A percentile compares a stretch with the other conserved stretches of the same genome.
Evolutionary conservation across 257 asterid genomes (phyloP).

Genomic region (Solanum sparsipilum): DNA sequence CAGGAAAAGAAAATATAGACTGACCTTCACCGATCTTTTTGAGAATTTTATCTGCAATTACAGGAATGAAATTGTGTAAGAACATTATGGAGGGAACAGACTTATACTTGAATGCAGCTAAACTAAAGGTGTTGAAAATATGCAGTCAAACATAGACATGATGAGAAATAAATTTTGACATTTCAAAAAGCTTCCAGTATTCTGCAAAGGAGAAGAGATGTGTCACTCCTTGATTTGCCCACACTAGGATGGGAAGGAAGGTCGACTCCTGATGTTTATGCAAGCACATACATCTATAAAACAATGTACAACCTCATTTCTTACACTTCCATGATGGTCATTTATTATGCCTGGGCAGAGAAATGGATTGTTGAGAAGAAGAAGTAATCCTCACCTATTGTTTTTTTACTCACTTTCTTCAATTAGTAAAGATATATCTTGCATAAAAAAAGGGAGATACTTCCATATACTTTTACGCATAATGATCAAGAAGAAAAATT

Average conservation of each 20-base stretch:
- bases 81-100: background rate
- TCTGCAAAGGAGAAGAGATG: background rate
- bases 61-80: conserved; percentile 5
- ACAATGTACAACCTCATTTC: background rate
- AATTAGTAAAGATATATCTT: background rate
- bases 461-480: background rate
- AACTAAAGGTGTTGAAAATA: background rate
- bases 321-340: background rate
- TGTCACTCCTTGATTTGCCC: background rate
- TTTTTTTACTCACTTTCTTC: background rate
- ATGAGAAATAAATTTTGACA: background rate
- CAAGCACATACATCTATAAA: background rate
- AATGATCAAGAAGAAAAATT: background rate
- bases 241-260: background rate
- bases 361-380: background rate
- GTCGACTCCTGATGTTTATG: background rate
- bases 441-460: background rate
- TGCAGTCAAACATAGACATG: background rate
- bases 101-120: background rate
- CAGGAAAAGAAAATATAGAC: background rate
- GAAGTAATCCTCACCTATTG: background rate
- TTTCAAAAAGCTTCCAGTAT: background rate
- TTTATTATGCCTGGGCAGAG: background rate
- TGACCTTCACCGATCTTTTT: conserved; percentile 46
- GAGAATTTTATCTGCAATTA: conserved; percentile 42